These are phyloP conservation scores for Schrenkiella parvula DNA, from an alignment of 345 rosid genomes.

Conservation along the genomic window DNA sequence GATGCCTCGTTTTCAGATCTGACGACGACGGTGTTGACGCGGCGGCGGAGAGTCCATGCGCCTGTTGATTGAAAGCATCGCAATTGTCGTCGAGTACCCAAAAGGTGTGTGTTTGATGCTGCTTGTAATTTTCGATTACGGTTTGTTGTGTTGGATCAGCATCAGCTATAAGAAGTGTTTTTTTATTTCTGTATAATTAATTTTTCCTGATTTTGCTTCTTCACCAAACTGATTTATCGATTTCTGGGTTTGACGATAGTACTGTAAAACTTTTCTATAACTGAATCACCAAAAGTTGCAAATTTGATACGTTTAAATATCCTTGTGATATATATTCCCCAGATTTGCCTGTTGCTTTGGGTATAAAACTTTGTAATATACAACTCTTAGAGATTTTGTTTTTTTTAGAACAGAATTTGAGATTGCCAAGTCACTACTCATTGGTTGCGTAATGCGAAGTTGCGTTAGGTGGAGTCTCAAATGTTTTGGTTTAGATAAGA, in stretches of 20 bases:
- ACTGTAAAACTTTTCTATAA: background rate
- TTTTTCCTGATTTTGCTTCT: no score
- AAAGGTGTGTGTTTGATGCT: background rate
- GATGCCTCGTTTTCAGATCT: slow-evolving; percentile 52
- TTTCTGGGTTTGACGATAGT: background rate
- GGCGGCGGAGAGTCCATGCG: slow-evolving; percentile 48
- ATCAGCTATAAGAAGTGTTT: background rate
- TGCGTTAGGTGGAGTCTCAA: no score
- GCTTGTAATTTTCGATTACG: background rate
- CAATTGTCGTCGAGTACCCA: background rate
- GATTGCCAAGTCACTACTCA: no score
- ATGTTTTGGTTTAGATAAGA: no score
- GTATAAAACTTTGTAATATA: no score
- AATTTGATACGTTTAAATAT: background rate
- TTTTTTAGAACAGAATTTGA: no score
- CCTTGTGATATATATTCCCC: background rate
- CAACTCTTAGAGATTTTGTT: no score
- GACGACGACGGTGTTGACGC: slow-evolving; percentile 31
- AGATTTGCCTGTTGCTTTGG: background rate
- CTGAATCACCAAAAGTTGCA: background rate
- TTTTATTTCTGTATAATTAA: slow-evolving; percentile 3
- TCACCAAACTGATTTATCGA: background rate
- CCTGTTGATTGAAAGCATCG: slow-evolving; percentile 43
- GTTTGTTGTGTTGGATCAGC: background rate
- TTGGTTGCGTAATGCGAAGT: no score